Base-by-base conservation (phyloP, 805 yeast species). In the Saccharomycopsis guyanensis region DNA sequence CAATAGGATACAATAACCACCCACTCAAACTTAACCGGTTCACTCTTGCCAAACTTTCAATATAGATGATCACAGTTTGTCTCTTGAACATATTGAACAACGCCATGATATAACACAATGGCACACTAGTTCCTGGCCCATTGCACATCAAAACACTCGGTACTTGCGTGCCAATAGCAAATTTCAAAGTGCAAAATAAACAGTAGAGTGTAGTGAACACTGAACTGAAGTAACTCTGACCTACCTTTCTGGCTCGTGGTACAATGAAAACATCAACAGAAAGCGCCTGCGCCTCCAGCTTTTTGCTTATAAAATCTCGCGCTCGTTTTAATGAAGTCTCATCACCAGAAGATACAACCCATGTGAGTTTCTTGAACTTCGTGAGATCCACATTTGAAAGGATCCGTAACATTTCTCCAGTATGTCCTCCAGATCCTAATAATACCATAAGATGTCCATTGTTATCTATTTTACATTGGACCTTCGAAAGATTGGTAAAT, bases 401-500 rank as follows among this genome's bases (percentile, higher is more conserved):
- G 15, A 91, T 67, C 22, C 89, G 67, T n/a, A 89, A 61, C 94
- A 91, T 86, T 61, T 91, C 97, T 1, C 96, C 97, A 0, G 97
- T 88, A 57, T 88, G 97, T 2, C 97, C 97, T 2, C 98, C 98
- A 0, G 96, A 87, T 0, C 97, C 97, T 8, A 91, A 64, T n/a
- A 87, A 70, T 0, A 84, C 66, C 73, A 84, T 71, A 20, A 76
- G 49, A 37, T 62, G 63, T 3, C 58, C 38, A 4, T 36, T 40
- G 24, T 20, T 22, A 3, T 16, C 27, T 7, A 20, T 24, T 25
- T 42, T 23, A 16, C 16, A 13, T 2, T 15, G 16, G 18, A 23
- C 25, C 19, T 39, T 42, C n/a, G 47, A 24, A 5, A 40, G 31
- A 32, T 50, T 50, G 2, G 37, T 37, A 23, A 38, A 50, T 16